Percentiles rank a stretch among this genome's conserved stretches.
Conservation (phyloP, 768 basidiomycete genomes). For the Dacryopinax primogenitus region DNA sequence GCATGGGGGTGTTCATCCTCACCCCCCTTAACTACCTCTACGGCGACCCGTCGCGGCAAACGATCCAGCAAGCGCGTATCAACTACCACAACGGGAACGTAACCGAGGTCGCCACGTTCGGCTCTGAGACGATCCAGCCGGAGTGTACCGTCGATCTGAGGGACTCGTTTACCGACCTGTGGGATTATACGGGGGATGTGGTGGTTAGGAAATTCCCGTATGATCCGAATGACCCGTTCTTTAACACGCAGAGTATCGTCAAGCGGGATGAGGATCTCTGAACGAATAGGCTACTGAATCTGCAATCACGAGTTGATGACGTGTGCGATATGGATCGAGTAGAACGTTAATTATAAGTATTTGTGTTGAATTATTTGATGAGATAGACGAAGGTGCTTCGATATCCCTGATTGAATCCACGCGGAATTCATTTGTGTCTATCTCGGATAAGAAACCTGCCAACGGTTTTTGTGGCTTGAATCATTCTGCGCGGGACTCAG, state of each 20-base stretch:
- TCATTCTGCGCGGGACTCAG: too few relatives aligned
- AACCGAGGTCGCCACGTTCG: slow-evolving; percentile 5
- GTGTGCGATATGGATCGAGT: too few relatives aligned
- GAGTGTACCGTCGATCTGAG: background rate
- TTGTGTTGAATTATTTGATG: too few relatives aligned
- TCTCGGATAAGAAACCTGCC: too few relatives aligned
- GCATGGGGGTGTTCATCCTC: slow-evolving; percentile 18
- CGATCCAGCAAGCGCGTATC: slow-evolving; percentile 23
- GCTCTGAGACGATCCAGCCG: background rate
- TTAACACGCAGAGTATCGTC: slow-evolving; percentile 10
- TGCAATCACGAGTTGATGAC: too few relatives aligned
- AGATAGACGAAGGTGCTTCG: too few relatives aligned
- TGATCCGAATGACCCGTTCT: slow-evolving; percentile 10
- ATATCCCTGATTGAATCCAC: background rate
- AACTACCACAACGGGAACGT: slow-evolving; percentile 18
- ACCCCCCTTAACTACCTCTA: slow-evolving; percentile 26
- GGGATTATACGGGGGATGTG: slow-evolving; percentile 6
- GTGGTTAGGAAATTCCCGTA: slow-evolving; percentile 10
- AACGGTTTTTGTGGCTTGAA: too few relatives aligned
- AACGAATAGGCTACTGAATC: background rate
- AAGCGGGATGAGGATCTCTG: slow-evolving; percentile 8
- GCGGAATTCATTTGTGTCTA: background rate
- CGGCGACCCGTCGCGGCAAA: slow-evolving; percentile 21
- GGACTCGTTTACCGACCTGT: background rate
- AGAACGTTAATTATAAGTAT: too few relatives aligned